Evolutionary conservation across 495 filamentous ascomycete genomes (phyloP).

Genomic region (Penicillium psychrofluorescens): DNA sequence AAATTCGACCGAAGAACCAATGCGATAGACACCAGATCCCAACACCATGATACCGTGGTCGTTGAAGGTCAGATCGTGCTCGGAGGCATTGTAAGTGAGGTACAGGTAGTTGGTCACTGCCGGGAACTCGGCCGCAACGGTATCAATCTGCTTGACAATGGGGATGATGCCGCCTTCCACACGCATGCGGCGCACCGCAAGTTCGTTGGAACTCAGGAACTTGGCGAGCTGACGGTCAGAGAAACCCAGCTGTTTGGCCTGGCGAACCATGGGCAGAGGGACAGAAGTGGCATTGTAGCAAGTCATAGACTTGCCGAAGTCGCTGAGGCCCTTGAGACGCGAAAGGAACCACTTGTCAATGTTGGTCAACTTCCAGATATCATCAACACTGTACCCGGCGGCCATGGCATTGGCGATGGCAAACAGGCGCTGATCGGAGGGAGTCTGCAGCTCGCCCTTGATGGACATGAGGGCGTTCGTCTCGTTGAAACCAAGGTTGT

Average conservation of each 20-base stretch:
- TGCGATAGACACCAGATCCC: constrained; percentile 94
- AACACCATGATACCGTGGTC: constrained; percentile 94
- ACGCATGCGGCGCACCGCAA: constrained; percentile 74
- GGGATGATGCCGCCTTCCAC: constrained; percentile 80
- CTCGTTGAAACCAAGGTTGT: constrained; percentile 92
- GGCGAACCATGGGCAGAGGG: constrained; percentile 55
- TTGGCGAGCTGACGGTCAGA: constrained; percentile 88
- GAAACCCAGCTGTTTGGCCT: constrained; percentile 91
- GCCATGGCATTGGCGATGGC: constrained; percentile 98
- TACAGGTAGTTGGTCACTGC: constrained; percentile 96
- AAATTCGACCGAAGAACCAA: constrained; percentile 96
- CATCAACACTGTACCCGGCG: constrained; percentile 83
- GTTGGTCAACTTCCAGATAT: constrained; percentile 95
- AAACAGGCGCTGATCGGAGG: constrained; percentile 94
- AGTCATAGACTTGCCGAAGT: constrained; percentile 76
- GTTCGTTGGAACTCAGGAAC: constrained; percentile 88
- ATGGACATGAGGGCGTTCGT: constrained; percentile 92
- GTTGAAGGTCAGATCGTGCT: constrained; percentile 77
- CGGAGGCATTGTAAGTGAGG: constrained; percentile 86
- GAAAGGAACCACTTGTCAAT: constrained; percentile 84
- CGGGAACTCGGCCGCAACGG: constrained; percentile 95
- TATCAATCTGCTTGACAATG: constrained; percentile 96
- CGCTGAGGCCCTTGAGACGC: constrained; percentile 80
- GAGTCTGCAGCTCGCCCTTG: constrained; percentile 90
- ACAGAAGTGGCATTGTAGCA: constrained; percentile 63